Evolutionary conservation across 2,329 filamentous ascomycete species (phyloP), one percentile per base, ranked within the genome.

Genomic region (Fusarium sp.): DNA sequence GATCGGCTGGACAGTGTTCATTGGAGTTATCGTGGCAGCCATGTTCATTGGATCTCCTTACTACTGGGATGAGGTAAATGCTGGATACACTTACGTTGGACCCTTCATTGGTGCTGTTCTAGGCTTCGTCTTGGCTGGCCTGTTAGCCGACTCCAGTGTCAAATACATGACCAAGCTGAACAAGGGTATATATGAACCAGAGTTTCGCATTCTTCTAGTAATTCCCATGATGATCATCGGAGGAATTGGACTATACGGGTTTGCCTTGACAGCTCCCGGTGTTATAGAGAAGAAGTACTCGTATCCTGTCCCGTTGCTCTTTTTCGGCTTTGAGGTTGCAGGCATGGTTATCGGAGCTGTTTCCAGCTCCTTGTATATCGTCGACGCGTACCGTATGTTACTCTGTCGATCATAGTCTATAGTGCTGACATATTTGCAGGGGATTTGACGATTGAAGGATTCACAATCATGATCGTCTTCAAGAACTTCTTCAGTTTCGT

Each of bases 1-100:
- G 75, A 97, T 97, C 74, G 95, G 94, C 68, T 98, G 95, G 94
- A 97, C 94, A 2, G 92, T 97, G 17, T 93, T 97, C 75, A 95
- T 97, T 68, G 92, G 92, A 57, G 90, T 96, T 63, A 88, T 96
- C 69, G 82, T 96, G 45, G 91, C 90, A n/a, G 88, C 90, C 61
- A 90, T 96, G 70, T 95, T 96, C 81, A 85, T 96, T 46, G 90
- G 90, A 3, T 90, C 91, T 3, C 92, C 93, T 1, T 87, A 94
- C 40, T 96, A 89, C 82, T 97, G 94, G 86, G 83, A 88, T 72
- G 90, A 96, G 79, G 88, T 92, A 52, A 81, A 92, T 74, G 93
- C 92, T 2, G 94, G 94, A n/a, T 94, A 95, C 77, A 87, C 93
- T 57, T 97, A 97, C 79, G 90, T 90, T 0, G 92, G 92, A 0